Evolutionary conservation across 176 grass and related monocot genomes (phyloP).

Genomic region (Avena sativa): DNA sequence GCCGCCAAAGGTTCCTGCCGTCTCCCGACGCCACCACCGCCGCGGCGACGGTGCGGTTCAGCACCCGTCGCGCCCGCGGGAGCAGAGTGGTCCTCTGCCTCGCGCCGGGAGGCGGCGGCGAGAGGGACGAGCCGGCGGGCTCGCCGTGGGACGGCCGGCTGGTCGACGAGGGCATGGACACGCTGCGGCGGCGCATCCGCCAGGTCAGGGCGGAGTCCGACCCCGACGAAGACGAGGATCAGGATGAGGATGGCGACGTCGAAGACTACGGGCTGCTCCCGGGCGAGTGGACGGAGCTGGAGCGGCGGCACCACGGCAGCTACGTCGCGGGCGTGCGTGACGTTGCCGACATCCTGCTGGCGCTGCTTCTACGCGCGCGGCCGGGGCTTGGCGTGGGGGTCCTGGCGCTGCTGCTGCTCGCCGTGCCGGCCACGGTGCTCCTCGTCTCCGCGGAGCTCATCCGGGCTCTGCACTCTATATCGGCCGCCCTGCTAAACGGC

Average conservation of each 20-base stretch:
- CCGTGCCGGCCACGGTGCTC: constrained; percentile 57
- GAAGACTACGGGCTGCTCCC: neutral
- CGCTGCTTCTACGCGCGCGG: constrained; percentile 51
- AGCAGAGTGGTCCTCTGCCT: neutral
- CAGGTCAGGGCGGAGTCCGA: constrained; percentile 40
- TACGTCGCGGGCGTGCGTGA: constrained; percentile 58
- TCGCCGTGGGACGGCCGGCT: constrained; percentile 21
- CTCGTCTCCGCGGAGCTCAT: constrained; percentile 35
- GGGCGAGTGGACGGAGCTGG: constrained; percentile 60
- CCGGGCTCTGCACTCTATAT: neutral
- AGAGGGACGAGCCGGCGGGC: constrained; percentile 12
- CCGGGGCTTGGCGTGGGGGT: constrained; percentile 57
- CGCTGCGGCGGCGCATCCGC: constrained; percentile 63
- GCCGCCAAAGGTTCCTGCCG: neutral
- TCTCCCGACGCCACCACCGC: neutral
- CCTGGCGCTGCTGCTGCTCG: constrained; percentile 53
- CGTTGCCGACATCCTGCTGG: constrained; percentile 52
- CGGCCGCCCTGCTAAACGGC: neutral
- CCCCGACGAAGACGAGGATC: neutral
- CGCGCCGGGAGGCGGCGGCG: constrained; percentile 10
- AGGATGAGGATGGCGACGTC: too few relatives aligned
- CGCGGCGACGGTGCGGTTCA: neutral
- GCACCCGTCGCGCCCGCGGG: neutral
- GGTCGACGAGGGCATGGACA: constrained; percentile 73
- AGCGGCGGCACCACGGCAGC: constrained; percentile 62